These are phyloP conservation scores for Metarhizium guizhouense DNA, from an alignment of 2,329 filamentous ascomycete species.

Conservation along the genomic window DNA sequence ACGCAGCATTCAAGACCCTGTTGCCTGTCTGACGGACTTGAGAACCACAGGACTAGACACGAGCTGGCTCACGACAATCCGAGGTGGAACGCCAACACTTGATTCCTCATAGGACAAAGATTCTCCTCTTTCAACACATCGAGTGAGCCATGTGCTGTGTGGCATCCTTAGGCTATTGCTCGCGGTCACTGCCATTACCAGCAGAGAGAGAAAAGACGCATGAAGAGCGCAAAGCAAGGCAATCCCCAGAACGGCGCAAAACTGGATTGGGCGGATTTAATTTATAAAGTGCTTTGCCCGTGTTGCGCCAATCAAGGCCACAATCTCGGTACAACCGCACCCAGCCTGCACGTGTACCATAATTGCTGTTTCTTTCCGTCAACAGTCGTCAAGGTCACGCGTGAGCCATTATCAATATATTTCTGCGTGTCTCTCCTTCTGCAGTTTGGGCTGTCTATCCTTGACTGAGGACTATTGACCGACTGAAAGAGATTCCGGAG, in stretches of 20 bases:
- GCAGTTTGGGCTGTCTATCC: background rate
- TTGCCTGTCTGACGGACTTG: background rate
- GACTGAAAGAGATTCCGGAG: too few relatives aligned
- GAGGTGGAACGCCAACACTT: background rate
- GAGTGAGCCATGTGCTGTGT: too few relatives aligned
- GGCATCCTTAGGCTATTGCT: too few relatives aligned
- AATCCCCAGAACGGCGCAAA: too few relatives aligned
- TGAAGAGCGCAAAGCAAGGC: too few relatives aligned
- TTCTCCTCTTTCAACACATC: background rate
- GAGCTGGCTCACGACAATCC: background rate
- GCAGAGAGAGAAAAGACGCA: too few relatives aligned
- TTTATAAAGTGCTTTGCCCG: too few relatives aligned
- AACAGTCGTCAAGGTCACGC: background rate
- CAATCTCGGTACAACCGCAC: too few relatives aligned
- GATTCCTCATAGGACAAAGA: background rate
- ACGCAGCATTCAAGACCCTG: background rate
- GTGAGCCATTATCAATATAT: background rate
- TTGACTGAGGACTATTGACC: too few relatives aligned
- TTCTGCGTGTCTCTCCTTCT: background rate
- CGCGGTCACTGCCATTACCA: too few relatives aligned
- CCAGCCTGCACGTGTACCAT: background rate
- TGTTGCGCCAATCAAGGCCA: too few relatives aligned
- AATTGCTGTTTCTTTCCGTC: background rate
- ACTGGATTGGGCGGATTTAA: too few relatives aligned
- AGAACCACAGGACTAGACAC: background rate